Conservation (phyloP, 164 flowering plant genomes). For the Saururus chinensis region DNA sequence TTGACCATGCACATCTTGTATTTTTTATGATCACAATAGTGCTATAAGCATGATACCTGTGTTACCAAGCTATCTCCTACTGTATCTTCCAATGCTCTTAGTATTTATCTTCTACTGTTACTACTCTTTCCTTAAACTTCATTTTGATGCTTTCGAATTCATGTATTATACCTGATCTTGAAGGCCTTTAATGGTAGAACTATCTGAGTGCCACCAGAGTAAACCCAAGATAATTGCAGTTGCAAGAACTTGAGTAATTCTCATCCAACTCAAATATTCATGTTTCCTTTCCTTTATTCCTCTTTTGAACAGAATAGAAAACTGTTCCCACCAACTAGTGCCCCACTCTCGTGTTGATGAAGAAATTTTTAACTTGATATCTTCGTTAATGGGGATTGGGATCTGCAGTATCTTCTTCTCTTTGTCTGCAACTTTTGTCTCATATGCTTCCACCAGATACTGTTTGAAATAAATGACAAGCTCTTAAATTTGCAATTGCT, state of each 20-base stretch:
- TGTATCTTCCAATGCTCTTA: too few relatives aligned
- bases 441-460: conserved; percentile 96
- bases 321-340: conserved; percentile 81
- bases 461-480: conserved; percentile 11
- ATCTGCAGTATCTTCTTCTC: conserved; percentile 64
- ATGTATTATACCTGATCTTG: conserved; percentile 70
- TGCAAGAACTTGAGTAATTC: conserved; percentile 65
- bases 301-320: conserved; percentile 50
- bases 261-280: conserved; percentile 72
- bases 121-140: too few relatives aligned
- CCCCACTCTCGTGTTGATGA: conserved; percentile 80
- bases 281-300: conserved; percentile 74
- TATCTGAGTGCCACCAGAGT: conserved; percentile 92
- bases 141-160: neutral
- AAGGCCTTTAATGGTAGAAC: conserved; percentile 36
- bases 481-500: neutral
- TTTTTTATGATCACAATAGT: too few relatives aligned
- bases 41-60: too few relatives aligned
- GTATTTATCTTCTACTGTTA: neutral
- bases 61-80: too few relatives aligned
- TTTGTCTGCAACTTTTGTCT: conserved; percentile 59
- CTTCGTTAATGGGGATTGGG: conserved; percentile 63
- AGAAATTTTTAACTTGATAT: conserved; percentile 40
- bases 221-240: conserved; percentile 68
- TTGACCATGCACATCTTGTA: too few relatives aligned